Conservation (phyloP, 306 rosid genomes). For the Vigna nakashimae region DNA sequence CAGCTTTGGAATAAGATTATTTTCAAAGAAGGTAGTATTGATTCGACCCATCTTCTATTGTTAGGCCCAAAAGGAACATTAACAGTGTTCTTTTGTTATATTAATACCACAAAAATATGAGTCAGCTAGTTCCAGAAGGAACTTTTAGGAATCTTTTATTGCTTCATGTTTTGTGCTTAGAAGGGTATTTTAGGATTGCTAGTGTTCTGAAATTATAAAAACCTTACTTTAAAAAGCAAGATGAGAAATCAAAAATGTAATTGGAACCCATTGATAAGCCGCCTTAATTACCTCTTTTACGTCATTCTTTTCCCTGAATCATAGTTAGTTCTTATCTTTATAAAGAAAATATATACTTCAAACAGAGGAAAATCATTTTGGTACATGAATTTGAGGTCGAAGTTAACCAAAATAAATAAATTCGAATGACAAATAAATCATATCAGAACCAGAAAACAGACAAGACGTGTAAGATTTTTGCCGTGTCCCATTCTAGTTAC, state of each 20-base stretch:
- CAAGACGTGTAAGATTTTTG: background rate
- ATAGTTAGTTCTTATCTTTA: background rate
- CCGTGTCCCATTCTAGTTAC: background rate
- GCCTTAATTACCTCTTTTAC: background rate
- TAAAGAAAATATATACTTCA: background rate
- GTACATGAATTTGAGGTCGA: background rate
- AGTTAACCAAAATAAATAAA: background rate
- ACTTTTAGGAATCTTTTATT: background rate
- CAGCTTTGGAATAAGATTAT: background rate
- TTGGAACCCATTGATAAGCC: background rate
- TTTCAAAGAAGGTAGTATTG: no score
- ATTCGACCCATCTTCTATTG: background rate
- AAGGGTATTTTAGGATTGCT: no score
- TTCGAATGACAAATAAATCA: background rate
- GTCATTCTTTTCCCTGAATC: no score
- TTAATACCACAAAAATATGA: no score
- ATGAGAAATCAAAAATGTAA: background rate
- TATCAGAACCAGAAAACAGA: background rate
- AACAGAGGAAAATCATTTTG: background rate
- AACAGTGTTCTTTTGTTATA: background rate
- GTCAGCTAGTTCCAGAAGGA: background rate
- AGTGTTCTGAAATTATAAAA: background rate
- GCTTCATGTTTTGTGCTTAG: background rate
- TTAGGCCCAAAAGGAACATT: background rate
- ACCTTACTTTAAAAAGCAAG: no score